Conservation (phyloP, 768 basidiomycete species). For the Terana coerulea region DNA sequence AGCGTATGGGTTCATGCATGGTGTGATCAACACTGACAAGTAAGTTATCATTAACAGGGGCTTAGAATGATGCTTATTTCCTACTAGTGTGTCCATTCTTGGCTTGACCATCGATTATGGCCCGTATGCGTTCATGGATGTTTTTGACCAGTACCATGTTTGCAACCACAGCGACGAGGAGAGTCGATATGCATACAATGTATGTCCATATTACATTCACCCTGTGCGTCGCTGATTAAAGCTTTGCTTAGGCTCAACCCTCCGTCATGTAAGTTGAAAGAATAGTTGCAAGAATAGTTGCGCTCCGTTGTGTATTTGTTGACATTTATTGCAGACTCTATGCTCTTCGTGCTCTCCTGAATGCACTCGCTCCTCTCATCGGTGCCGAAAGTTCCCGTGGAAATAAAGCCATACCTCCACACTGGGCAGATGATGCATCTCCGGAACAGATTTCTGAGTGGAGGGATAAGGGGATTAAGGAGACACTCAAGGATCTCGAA, state of each 20-base stretch:
- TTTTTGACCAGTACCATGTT: conserved; percentile 79
- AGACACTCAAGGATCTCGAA: conserved; percentile 58
- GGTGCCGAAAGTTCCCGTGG: conserved; percentile 70
- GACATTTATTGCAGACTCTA: conserved; percentile 60
- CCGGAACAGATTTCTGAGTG: conserved; percentile 58
- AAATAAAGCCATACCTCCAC: conserved; percentile 42
- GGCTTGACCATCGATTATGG: conserved; percentile 80
- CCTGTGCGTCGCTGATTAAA: neutral
- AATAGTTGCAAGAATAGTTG: neutral
- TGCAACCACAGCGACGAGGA: conserved; percentile 87
- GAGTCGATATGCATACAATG: conserved; percentile 74
- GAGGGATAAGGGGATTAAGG: conserved; percentile 51
- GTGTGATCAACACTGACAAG: conserved; percentile 98
- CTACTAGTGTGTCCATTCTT: conserved; percentile 60
- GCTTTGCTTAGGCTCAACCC: conserved; percentile 55
- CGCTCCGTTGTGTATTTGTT: neutral
- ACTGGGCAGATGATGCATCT: conserved; percentile 60
- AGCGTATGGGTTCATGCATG: conserved; percentile 91
- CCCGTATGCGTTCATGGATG: conserved; percentile 95
- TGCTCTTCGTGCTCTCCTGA: conserved; percentile 74
- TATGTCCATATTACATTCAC: conserved; percentile 20
- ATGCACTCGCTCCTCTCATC: conserved; percentile 78
- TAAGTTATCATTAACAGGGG: conserved; percentile 28
- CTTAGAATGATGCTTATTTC: conserved; percentile 8
- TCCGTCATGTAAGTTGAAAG: conserved; percentile 62